Conservation (phyloP, 176 grass and related monocot species). For the Musa beccarii region DNA sequence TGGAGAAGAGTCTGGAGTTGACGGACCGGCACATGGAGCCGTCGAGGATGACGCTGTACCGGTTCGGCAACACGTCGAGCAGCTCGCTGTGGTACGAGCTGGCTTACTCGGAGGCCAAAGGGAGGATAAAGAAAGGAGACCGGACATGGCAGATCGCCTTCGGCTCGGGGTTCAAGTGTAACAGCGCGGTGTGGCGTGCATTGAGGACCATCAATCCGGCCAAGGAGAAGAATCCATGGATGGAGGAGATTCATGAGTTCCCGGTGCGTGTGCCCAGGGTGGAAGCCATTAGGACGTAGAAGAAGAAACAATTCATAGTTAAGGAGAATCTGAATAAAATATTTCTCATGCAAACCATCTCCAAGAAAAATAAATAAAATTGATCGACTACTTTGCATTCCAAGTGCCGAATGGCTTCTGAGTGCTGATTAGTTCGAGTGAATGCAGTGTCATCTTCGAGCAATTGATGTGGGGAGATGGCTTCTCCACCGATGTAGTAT, state of each 20-base stretch:
- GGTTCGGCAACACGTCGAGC: constrained; percentile 17
- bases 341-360: no score
- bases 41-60: constrained; percentile 12
- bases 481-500: no score
- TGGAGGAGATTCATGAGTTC: constrained; percentile 6
- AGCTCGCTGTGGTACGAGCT: constrained; percentile 15
- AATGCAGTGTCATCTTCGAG: no score
- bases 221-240: constrained; percentile 4
- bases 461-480: no score
- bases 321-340: no score
- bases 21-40: constrained; percentile 8
- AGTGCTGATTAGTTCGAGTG: no score
- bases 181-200: constrained; percentile 9
- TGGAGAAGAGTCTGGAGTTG: constrained; percentile 7
- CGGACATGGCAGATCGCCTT: constrained; percentile 13
- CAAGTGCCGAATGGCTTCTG: no score
- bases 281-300: not conserved
- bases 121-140: constrained; percentile 9
- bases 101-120: constrained; percentile 12
- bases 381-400: no score
- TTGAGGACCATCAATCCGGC: not conserved
- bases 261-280: constrained; percentile 6
- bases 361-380: no score
- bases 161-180: constrained; percentile 15
- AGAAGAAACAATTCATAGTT: no score